Evolutionary conservation across 2,329 filamentous ascomycete genomes (phyloP), one percentile per base, ranked within the genome.

Genomic region (Zymoseptoria tritici): DNA sequence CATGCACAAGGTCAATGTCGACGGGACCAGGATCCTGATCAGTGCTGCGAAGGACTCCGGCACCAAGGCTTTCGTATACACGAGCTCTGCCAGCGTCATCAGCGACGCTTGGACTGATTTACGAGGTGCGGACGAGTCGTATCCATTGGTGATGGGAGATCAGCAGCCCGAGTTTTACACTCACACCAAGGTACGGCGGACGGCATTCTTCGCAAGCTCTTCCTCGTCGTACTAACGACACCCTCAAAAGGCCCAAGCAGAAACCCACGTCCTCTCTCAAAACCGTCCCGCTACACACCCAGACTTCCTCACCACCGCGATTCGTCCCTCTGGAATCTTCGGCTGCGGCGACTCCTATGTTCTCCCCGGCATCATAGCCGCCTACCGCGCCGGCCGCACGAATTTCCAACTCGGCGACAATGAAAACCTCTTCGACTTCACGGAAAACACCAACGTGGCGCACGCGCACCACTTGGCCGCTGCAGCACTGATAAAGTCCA

Each of bases 391-490:
- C 55, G 77, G 79, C 42, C 78, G 80, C 68, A 78, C 74, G 59
- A 80, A 78, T 64, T 77, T 78, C 63, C 79, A 82, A 62, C 72
- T 83, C 54, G 80, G 80, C 57, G 68, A 73, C 21, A 81, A 82
- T 67, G 74, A 77, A 58, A 82, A 83, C 67, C 70, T 81, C 2
- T 82, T 80, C 71, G 80, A 83, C 68, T 81, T 80, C 62, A 80
- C 79, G 42, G 81, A 81, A 64, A 77, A 80, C 53, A 78, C 74
- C 50, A 83, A 82, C 67, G 75, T 81, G 13, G 78, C 78, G 2
- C 75, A 81, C 64, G 80, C 77, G 0, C 80, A 83, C 62, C 70
- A 83, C 54, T 74, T 82, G 9, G 79, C 78, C 2, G 75, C 78
- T 0, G 72, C 76, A 9, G 80, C 79, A 0, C 76, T 84, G 0